phyloP scores from a whole-genome alignment of 306 rosid species.

The Cucumis melo region DNA sequence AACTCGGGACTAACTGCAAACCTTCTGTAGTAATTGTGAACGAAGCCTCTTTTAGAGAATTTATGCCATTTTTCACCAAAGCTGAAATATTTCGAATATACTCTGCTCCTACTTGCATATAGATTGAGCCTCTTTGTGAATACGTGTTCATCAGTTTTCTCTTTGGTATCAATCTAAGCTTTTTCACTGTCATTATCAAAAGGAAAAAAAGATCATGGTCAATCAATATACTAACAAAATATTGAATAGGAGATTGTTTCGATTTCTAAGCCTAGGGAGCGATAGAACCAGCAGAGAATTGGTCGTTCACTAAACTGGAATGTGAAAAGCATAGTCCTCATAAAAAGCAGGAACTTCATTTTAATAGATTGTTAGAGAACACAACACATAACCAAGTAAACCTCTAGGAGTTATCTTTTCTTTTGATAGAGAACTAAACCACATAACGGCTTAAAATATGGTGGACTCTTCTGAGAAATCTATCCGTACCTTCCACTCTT shows the following conservation, averaged over 20 bases:
- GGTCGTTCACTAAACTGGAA: neutral
- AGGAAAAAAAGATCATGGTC: neutral
- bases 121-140: slow-evolving; percentile 66
- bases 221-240: neutral
- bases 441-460: neutral
- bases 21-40: slow-evolving; percentile 48
- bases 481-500: slow-evolving; percentile 72
- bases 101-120: slow-evolving; percentile 66
- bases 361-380: neutral
- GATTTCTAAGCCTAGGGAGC: neutral
- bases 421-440: neutral
- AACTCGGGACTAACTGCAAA: slow-evolving; percentile 14
- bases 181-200: slow-evolving; percentile 46
- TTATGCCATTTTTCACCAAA: slow-evolving; percentile 57
- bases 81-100: slow-evolving; percentile 68
- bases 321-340: neutral
- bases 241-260: neutral
- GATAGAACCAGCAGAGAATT: neutral
- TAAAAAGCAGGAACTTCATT: neutral
- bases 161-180: slow-evolving; percentile 68
- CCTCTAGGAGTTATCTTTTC: neutral
- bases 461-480: neutral
- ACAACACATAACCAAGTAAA: neutral
- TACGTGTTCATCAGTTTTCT: slow-evolving; percentile 54
- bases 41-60: slow-evolving; percentile 45